A percentile compares a stretch with the other conserved stretches of the same genome.
phyloP scores from a whole-genome alignment of 495 filamentous ascomycete species.

The Chlorociboria aeruginascens region DNA sequence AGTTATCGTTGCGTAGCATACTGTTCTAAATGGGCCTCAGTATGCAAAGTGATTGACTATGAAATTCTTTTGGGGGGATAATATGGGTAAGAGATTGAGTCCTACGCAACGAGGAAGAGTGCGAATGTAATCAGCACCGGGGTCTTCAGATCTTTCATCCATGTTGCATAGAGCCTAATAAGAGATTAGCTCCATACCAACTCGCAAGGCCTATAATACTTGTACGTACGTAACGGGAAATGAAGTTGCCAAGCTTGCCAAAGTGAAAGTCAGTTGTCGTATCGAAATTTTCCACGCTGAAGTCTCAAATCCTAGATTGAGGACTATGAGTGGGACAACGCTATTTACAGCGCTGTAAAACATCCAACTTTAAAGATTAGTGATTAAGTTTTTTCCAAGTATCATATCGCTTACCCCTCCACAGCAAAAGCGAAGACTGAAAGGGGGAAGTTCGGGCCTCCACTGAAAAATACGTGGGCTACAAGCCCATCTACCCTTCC shows the following conservation, averaged over 20 bases:
- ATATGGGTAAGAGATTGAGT: background rate
- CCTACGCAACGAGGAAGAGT: slow-evolving; percentile 35
- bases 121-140: slow-evolving; percentile 36
- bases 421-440: slow-evolving; percentile 42
- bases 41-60: background rate
- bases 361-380: slow-evolving; percentile 28
- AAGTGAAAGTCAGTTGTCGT: slow-evolving; percentile 34
- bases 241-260: slow-evolving; percentile 24
- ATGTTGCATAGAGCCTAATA: slow-evolving; percentile 30
- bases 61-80: background rate
- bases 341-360: slow-evolving; percentile 46
- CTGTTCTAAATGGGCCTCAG: slow-evolving; percentile 16
- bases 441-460: slow-evolving; percentile 39
- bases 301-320: slow-evolving; percentile 40
- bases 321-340: slow-evolving; percentile 38
- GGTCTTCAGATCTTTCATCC: slow-evolving; percentile 36
- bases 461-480: slow-evolving; percentile 40
- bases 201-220: no score
- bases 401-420: slow-evolving; percentile 25
- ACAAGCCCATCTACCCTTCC: slow-evolving; percentile 38
- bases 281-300: slow-evolving; percentile 33
- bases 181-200: background rate
- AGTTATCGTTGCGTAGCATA: slow-evolving; percentile 36
- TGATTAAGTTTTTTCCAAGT: background rate
- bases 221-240: slow-evolving; percentile 28